These are phyloP conservation scores for Carex cristatella DNA, from an alignment of 176 grass and related monocot species.

Conservation along the genomic window DNA sequence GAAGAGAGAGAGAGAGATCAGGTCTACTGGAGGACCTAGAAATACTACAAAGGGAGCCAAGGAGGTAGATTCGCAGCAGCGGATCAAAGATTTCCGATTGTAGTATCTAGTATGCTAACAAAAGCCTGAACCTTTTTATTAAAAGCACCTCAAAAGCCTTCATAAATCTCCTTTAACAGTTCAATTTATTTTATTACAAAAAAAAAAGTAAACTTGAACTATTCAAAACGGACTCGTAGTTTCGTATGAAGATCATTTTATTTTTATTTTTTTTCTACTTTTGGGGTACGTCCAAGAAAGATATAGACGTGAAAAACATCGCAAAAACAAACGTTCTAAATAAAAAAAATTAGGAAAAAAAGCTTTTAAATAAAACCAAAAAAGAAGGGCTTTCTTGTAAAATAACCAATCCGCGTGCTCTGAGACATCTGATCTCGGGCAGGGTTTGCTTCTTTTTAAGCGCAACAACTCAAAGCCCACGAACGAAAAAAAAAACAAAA, in stretches of 20 bases:
- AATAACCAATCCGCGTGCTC: not conserved
- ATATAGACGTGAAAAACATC: not conserved
- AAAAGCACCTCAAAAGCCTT: not conserved
- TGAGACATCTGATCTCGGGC: not conserved
- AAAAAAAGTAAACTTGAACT: not conserved
- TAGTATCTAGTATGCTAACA: not conserved
- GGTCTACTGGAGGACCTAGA: not conserved
- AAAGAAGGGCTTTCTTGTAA: not conserved
- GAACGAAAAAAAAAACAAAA: not conserved
- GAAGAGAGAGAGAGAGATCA: not conserved
- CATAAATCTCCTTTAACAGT: not conserved
- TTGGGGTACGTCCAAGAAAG: not conserved
- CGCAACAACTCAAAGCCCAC: not conserved
- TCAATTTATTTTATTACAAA: not conserved
- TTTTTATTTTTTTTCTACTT: not conserved
- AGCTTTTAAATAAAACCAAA: not conserved
- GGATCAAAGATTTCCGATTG: constrained; percentile 6
- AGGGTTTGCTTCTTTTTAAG: constrained; percentile 11
- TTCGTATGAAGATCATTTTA: no score
- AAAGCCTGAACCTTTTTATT: not conserved
- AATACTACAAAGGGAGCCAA: not conserved
- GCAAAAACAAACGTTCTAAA: not conserved
- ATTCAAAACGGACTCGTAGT: not conserved
- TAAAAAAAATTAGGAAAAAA: not conserved
- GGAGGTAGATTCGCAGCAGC: not conserved